These are phyloP conservation scores for Mortierella sp. DNA, from an alignment of 371 early-diverging fungal species.

Conservation along the genomic window DNA sequence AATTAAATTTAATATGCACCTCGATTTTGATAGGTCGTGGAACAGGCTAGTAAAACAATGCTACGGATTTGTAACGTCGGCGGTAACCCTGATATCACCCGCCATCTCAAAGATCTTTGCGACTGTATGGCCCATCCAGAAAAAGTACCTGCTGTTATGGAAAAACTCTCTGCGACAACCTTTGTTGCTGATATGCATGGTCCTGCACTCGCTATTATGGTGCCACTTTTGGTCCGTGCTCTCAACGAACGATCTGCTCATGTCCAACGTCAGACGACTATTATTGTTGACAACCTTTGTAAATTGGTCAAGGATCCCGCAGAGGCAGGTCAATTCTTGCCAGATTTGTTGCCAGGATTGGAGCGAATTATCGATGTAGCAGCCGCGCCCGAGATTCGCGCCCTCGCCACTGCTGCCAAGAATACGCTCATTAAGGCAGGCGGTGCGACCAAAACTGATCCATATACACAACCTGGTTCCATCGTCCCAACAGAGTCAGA, in stretches of 20 bases:
- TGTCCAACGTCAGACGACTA: constrained; percentile 81
- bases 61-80: constrained; percentile 64
- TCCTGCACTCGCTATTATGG: constrained; percentile 85
- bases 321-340: constrained; percentile 85
- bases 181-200: constrained; percentile 86
- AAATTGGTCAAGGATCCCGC: constrained; percentile 84
- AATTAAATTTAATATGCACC: background rate
- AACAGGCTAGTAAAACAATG: constrained; percentile 62
- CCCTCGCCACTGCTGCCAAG: constrained; percentile 68
- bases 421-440: constrained; percentile 69
- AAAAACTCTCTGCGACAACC: constrained; percentile 73
- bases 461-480: constrained; percentile 17
- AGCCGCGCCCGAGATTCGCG: constrained; percentile 84
- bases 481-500: constrained; percentile 59
- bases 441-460: constrained; percentile 57
- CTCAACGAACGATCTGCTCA: constrained; percentile 72
- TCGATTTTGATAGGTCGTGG: constrained; percentile 34
- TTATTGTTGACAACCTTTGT: constrained; percentile 88
- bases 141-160: constrained; percentile 72
- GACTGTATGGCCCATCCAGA: constrained; percentile 75
- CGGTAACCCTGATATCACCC: constrained; percentile 75
- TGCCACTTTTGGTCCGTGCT: constrained; percentile 82
- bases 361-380: constrained; percentile 81
- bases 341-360: constrained; percentile 80
- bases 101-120: constrained; percentile 74